These are phyloP conservation scores for Starmerella bacillaris DNA, from an alignment of 805 yeast species.

Conservation along the genomic window DNA sequence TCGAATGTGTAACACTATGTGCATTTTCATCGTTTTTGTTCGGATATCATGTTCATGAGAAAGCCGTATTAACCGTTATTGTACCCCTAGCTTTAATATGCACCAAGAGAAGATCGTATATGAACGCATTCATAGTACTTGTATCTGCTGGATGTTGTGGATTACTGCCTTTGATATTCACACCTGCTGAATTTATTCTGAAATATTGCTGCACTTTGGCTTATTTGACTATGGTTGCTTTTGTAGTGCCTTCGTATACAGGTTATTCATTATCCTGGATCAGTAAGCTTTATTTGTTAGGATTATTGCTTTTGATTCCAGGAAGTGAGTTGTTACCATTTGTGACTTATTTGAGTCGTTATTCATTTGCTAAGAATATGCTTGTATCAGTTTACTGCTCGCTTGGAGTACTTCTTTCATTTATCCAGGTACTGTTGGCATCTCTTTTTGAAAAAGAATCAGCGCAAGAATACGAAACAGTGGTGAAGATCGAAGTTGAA, in stretches of 20 bases:
- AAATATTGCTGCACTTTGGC: slow-evolving; percentile 61
- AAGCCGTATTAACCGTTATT: slow-evolving; percentile 77
- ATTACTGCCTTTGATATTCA: slow-evolving; percentile 68
- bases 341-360: slow-evolving; percentile 32
- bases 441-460: too few species aligned
- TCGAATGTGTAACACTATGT: slow-evolving; percentile 73
- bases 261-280: slow-evolving; percentile 53
- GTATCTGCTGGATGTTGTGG: slow-evolving; percentile 72
- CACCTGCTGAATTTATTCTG: slow-evolving; percentile 61
- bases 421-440: slow-evolving; percentile 32
- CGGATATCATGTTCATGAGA: slow-evolving; percentile 99
- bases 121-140: slow-evolving; percentile 53
- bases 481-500: too few species aligned
- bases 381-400: slow-evolving; percentile 71
- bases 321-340: slow-evolving; percentile 38
- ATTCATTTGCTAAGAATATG: slow-evolving; percentile 67
- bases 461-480: too few species aligned
- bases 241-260: slow-evolving; percentile 34
- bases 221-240: slow-evolving; percentile 67
- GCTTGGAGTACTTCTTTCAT: slow-evolving; percentile 64
- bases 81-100: slow-evolving; percentile 73
- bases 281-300: slow-evolving; percentile 45
- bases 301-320: slow-evolving; percentile 47
- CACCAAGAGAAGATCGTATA: slow-evolving; percentile 48
- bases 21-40: slow-evolving; percentile 81